These are phyloP conservation scores for Paramecium bursaria DNA, from an alignment of 73 alveolate genomes.

Conservation along the genomic window DNA sequence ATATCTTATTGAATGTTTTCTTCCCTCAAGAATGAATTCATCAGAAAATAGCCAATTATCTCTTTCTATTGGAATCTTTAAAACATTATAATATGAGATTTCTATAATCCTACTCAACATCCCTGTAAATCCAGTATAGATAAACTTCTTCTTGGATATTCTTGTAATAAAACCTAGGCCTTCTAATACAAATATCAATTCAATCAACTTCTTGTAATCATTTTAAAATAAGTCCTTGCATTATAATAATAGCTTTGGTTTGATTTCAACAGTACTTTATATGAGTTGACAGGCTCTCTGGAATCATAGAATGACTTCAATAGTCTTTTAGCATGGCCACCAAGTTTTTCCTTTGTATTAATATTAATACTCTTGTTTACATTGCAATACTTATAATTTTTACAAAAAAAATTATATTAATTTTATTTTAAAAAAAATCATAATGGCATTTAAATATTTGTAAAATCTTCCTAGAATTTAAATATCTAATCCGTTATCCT, in stretches of 20 bases:
- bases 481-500: not conserved
- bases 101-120: constrained; percentile 61
- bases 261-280: not conserved
- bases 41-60: constrained; percentile 58
- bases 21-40: constrained; percentile 13
- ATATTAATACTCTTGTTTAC: not conserved
- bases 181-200: constrained; percentile 62
- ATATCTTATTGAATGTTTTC: constrained; percentile 29
- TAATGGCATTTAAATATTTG: not conserved
- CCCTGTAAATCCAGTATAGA: constrained; percentile 65
- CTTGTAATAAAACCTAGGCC: constrained; percentile 69
- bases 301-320: constrained; percentile 18
- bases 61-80: constrained; percentile 20
- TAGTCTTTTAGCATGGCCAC: constrained; percentile 43
- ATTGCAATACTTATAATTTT: no score
- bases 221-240: constrained; percentile 25
- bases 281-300: not conserved
- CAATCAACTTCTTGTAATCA: constrained; percentile 63
- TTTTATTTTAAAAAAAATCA: not conserved
- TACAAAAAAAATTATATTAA: no score
- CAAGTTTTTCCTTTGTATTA: constrained; percentile 46
- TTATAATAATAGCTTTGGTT: not conserved
- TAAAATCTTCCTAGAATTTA: not conserved
- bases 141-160: constrained; percentile 62
- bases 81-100: not conserved